A percentile compares a stretch with the other conserved stretches of the same genome.
Evolutionary conservation across 2,329 filamentous ascomycete genomes (phyloP).

Genomic region (Metarhizium humberi): DNA sequence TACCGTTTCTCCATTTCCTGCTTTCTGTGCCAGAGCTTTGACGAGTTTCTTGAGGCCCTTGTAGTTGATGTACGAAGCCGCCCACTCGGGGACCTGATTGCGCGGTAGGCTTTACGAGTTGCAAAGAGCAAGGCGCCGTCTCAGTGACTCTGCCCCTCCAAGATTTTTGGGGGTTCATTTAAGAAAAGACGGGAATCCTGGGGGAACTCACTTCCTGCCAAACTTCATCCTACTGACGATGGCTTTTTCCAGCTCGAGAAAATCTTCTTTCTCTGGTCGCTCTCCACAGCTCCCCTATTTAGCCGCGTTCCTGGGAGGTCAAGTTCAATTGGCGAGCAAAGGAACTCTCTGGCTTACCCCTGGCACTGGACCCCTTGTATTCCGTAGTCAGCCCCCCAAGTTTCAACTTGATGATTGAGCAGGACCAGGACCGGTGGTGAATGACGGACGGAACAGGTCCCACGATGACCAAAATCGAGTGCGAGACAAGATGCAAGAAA

Average conservation of each 20-base stretch:
- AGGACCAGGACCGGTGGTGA: background rate
- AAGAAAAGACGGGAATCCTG: background rate
- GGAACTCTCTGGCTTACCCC: background rate
- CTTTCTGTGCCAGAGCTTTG: constrained; percentile 62
- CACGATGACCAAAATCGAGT: no score
- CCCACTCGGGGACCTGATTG: constrained; percentile 84
- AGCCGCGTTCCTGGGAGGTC: background rate
- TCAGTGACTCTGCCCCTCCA: constrained; percentile 8
- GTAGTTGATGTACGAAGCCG: constrained; percentile 77
- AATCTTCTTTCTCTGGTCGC: background rate
- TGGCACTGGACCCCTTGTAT: background rate
- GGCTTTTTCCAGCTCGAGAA: background rate
- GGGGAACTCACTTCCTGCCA: constrained; percentile 44
- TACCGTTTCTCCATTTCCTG: constrained; percentile 60
- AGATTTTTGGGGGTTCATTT: constrained; percentile 2
- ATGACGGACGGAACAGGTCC: background rate
- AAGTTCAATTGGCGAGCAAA: background rate
- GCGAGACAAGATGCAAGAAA: background rate
- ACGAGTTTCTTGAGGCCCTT: constrained; percentile 92
- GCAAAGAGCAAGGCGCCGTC: constrained; percentile 3
- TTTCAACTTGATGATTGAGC: background rate
- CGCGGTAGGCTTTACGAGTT: constrained; percentile 50
- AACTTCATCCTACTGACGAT: constrained; percentile 43
- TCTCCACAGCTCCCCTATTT: background rate
- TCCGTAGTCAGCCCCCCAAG: background rate